Conservation (phyloP, 2,329 filamentous ascomycete species). For the Hypoxylon sp. region DNA sequence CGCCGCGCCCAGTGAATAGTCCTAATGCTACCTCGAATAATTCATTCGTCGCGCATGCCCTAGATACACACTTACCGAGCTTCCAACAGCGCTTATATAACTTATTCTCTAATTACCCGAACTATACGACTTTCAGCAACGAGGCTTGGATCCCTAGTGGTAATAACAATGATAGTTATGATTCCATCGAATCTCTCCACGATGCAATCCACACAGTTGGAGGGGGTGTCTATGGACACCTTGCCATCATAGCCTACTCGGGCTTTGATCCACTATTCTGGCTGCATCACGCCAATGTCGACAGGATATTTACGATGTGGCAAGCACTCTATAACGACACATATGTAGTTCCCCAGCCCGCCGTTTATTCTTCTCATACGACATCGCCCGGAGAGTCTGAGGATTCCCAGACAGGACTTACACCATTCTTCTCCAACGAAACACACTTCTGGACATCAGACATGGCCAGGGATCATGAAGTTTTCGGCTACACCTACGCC, state of each 20-base stretch:
- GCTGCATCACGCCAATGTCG: slow-evolving; percentile 82
- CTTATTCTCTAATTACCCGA: slow-evolving; percentile 76
- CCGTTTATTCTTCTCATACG: slow-evolving; percentile 73
- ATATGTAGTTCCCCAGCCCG: slow-evolving; percentile 73
- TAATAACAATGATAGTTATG: slow-evolving; percentile 65
- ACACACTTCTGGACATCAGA: slow-evolving; percentile 79
- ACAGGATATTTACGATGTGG: slow-evolving; percentile 83
- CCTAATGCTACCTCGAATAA: slow-evolving; percentile 71
- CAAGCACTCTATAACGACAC: slow-evolving; percentile 78
- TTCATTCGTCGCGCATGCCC: slow-evolving; percentile 65
- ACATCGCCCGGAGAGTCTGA: slow-evolving; percentile 68
- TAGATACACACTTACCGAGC: slow-evolving; percentile 67
- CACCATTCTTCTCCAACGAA: slow-evolving; percentile 75
- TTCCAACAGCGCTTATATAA: slow-evolving; percentile 76
- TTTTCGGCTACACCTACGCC: slow-evolving; percentile 82
- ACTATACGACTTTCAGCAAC: slow-evolving; percentile 79
- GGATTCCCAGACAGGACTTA: slow-evolving; percentile 70
- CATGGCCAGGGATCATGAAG: slow-evolving; percentile 69
- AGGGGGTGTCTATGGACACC: slow-evolving; percentile 70
- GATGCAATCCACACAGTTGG: slow-evolving; percentile 73
- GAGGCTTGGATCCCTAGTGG: slow-evolving; percentile 69
- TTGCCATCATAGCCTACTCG: slow-evolving; percentile 79
- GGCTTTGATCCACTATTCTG: slow-evolving; percentile 87
- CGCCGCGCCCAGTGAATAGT: slow-evolving; percentile 61
- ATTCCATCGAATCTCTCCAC: slow-evolving; percentile 77